Base-by-base conservation (phyloP, 805 yeast genomes). In the Danielozyma ontarioensis region DNA sequence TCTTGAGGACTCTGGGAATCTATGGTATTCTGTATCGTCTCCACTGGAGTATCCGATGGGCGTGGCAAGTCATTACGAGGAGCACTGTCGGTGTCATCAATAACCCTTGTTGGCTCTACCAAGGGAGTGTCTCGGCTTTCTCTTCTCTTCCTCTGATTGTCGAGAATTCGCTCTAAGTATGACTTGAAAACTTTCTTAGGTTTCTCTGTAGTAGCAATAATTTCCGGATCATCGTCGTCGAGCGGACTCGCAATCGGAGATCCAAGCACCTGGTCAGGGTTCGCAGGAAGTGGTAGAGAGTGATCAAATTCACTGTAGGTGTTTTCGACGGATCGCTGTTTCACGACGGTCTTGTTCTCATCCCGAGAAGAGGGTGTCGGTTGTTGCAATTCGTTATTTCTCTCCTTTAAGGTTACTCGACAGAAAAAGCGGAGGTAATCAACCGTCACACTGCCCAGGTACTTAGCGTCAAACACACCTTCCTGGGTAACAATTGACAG, bases 391-490 rank as follows among this genome's bases (percentile, higher is more conserved):
- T 43, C 39, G 15, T 31, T 31, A 23, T 36, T 42, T 24, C 39
- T 38, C 18, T 47, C 57, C 23, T 40, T 36, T 7, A 44, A 35
- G 36, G 51, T 50, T 2, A 62, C 60, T 27, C 50, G 46, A 29
- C 70, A 62, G 29, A 64, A 54, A 13, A 53, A 54, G 23, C 62
- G 45, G 25, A 65, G 46, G 27, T 59, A 66, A 32, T 62, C 68
- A 10, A 55, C 50, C 2, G 69, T 62, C 14, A 65, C 46, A 1
- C 64, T 59, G 1, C 70, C 70, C 13, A 44, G 44, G 37, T 63
- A 63, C 5, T 47, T 50, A 0, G 59, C 45, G 15, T 60, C 60
- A 34, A 48, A 62, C 2, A 46, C 39, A 11, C 42, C 25, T 32
- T 50, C 44, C 22, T 19, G 22, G 22, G 22, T 19, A 6, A 19